Evolutionary conservation across 2,329 filamentous ascomycete genomes (phyloP).

Genomic region (Colletotrichum falcatum): DNA sequence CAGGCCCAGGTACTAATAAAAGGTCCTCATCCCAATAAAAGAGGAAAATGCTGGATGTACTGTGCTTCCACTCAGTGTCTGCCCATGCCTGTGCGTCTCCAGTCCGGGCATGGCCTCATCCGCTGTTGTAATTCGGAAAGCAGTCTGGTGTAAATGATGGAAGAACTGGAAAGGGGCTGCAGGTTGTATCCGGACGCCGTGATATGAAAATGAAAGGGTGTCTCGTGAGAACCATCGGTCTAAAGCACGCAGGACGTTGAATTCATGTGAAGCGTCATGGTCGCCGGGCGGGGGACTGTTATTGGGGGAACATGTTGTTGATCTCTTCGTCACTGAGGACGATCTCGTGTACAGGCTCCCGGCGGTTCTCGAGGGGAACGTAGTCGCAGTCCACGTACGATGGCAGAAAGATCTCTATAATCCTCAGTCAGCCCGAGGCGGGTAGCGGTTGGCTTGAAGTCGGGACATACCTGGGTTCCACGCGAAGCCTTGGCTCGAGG

Average conservation of each 20-base stretch:
- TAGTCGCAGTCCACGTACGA: slow-evolving; percentile 82
- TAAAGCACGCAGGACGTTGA: slow-evolving; percentile 44
- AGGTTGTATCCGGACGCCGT: slow-evolving; percentile 40
- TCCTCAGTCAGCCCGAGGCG: slow-evolving; percentile 28
- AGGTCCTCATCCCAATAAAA: slow-evolving; percentile 5
- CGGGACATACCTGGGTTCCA: slow-evolving; percentile 79
- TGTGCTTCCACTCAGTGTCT: slow-evolving; percentile 29
- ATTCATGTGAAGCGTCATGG: slow-evolving; percentile 30
- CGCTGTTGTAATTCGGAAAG: slow-evolving; percentile 24
- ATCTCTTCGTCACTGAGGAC: slow-evolving; percentile 82
- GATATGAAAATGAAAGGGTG: slow-evolving; percentile 33
- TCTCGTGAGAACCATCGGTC: slow-evolving; percentile 45
- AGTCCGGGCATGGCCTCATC: slow-evolving; percentile 28
- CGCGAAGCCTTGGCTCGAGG: slow-evolving; percentile 82
- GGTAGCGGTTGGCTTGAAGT: background rate
- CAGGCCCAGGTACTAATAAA: slow-evolving; percentile 12
- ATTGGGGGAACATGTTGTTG: slow-evolving; percentile 75
- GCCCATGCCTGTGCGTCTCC: slow-evolving; percentile 20
- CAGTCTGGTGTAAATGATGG: slow-evolving; percentile 24
- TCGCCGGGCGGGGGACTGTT: slow-evolving; percentile 43
- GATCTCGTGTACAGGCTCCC: slow-evolving; percentile 84
- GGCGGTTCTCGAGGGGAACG: slow-evolving; percentile 78
- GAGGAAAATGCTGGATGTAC: slow-evolving; percentile 33
- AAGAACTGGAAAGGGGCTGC: slow-evolving; percentile 17
- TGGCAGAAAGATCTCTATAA: slow-evolving; percentile 81